Conservation (phyloP, 2,329 filamentous ascomycete genomes). For the Zymoseptoria brevis region DNA sequence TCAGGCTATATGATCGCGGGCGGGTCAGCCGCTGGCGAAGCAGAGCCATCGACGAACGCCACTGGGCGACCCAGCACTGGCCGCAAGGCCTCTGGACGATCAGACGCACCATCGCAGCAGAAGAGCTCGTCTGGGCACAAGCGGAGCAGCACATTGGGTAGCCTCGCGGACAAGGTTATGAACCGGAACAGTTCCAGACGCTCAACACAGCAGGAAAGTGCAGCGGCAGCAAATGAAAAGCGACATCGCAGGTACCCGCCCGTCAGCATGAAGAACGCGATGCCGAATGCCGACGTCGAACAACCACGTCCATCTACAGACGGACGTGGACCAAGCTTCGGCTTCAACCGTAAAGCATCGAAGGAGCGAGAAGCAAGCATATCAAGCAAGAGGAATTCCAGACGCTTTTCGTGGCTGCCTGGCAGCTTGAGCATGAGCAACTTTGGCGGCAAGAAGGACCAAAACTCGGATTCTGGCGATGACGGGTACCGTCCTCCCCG, state of each 20-base stretch:
- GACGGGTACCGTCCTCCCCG: conserved; percentile 23
- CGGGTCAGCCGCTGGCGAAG: conserved; percentile 49
- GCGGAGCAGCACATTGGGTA: conserved; percentile 50
- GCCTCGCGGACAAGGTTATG: conserved; percentile 73
- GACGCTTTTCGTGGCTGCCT: conserved; percentile 45
- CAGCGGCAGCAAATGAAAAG: conserved; percentile 46
- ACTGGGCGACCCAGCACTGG: conserved; percentile 38
- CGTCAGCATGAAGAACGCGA: conserved; percentile 75
- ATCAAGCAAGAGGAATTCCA: conserved; percentile 32
- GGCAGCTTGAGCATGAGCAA: conserved; percentile 41
- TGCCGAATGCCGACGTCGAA: conserved; percentile 51
- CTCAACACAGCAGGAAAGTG: conserved; percentile 29
- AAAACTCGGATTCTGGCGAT: conserved; percentile 28
- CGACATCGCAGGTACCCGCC: conserved; percentile 73
- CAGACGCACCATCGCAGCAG: conserved; percentile 51
- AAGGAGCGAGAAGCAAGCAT: conserved; percentile 28
- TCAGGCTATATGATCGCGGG: conserved; percentile 64
- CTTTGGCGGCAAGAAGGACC: conserved; percentile 31
- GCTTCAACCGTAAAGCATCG: conserved; percentile 41
- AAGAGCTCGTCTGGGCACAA: conserved; percentile 58
- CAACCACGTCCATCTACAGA: conserved; percentile 43
- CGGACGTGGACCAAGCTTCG: conserved; percentile 42
- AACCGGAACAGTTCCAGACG: conserved; percentile 51
- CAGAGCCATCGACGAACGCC: conserved; percentile 29
- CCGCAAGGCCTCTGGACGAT: conserved; percentile 36